phyloP scores from a whole-genome alignment of 129 eudicot genomes.

The Lactuca saligna region DNA sequence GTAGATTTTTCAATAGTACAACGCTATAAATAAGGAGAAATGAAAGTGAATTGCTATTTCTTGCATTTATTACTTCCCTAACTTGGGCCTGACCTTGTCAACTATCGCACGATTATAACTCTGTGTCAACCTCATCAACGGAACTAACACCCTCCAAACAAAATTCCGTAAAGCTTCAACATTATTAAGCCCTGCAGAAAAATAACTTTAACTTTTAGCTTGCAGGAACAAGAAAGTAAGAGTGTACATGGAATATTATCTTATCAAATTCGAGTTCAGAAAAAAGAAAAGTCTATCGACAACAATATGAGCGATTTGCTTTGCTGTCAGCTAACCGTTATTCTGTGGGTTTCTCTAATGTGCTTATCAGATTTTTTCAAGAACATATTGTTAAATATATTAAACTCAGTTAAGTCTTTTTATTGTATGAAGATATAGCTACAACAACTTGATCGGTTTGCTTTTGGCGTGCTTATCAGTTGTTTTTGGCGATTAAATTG shows the following conservation, averaged over 20 bases:
- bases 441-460: no score
- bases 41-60: no score
- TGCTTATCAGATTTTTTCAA: neutral
- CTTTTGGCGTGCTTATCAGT: no score
- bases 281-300: neutral
- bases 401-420: neutral
- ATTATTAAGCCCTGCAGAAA: slow-evolving; percentile 45
- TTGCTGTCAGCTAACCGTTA: neutral
- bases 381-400: no score
- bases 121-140: slow-evolving; percentile 51
- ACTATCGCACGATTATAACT: slow-evolving; percentile 43
- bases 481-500: no score
- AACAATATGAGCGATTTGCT: no score
- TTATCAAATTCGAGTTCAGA: neutral
- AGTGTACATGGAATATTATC: neutral
- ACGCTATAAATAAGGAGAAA: no score
- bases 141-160: slow-evolving; percentile 56
- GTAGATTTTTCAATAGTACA: no score
- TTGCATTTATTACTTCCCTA: neutral
- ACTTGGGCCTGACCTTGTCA: slow-evolving; percentile 50
- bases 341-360: neutral
- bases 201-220: neutral
- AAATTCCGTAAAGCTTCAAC: slow-evolving; percentile 37
- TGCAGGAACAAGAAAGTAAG: neutral
- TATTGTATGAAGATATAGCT: no score